A percentile compares a stretch with the other conserved stretches of the same genome.
phyloP scores from a whole-genome alignment of 2,329 filamentous ascomycete genomes.

The Talaromyces funiculosus region DNA sequence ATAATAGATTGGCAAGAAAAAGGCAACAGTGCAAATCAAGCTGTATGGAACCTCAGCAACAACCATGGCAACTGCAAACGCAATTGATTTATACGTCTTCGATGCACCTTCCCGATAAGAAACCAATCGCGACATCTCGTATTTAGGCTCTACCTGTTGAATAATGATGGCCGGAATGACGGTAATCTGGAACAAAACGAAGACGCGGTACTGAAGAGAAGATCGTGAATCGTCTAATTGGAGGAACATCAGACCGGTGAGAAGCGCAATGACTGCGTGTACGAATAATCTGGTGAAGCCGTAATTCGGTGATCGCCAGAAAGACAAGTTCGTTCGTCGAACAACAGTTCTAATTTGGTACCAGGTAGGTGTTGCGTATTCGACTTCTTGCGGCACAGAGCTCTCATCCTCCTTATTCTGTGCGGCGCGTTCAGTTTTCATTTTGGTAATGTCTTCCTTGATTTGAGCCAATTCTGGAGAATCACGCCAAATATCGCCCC shows the following conservation, averaged over 20 bases:
- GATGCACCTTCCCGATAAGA: conserved; percentile 81
- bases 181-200: conserved; percentile 81
- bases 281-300: conserved; percentile 83
- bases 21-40: conserved; percentile 69
- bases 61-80: conserved; percentile 73
- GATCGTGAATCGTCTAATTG: conserved; percentile 69
- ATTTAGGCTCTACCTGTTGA: conserved; percentile 78
- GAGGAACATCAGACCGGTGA: conserved; percentile 75
- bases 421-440: conserved; percentile 58
- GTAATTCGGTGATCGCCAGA: conserved; percentile 85
- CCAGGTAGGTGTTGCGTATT: conserved; percentile 74
- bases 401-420: conserved; percentile 37
- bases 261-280: conserved; percentile 69
- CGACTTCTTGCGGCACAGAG: conserved; percentile 53
- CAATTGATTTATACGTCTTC: conserved; percentile 78
- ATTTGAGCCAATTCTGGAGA: conserved; percentile 63
- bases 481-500: conserved; percentile 72
- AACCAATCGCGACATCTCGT: conserved; percentile 70
- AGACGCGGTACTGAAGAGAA: conserved; percentile 78
- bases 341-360: conserved; percentile 75
- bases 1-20: conserved; percentile 81
- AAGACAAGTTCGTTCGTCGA: conserved; percentile 66
- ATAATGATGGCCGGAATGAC: conserved; percentile 79
- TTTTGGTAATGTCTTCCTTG: conserved; percentile 60
- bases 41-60: conserved; percentile 80